Evolutionary conservation across 2,329 filamentous ascomycete genomes (phyloP).

Genomic region (Monosporascus sp.): DNA sequence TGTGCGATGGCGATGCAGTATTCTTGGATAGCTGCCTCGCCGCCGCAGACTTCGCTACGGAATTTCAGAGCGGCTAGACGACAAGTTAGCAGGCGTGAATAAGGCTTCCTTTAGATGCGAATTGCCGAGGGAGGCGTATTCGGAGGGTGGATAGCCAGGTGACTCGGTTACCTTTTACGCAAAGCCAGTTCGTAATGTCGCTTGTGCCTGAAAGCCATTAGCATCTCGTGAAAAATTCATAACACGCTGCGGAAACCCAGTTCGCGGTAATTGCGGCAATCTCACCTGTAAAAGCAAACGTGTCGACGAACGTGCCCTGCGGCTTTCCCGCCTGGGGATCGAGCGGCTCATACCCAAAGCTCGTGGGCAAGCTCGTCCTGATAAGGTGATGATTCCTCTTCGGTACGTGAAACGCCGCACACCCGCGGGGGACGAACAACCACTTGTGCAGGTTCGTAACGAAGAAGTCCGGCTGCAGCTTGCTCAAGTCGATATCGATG

Average conservation of each 20-base stretch:
- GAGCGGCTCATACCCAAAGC: conserved; percentile 50
- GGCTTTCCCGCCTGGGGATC: not conserved
- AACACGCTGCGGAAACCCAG: conserved; percentile 23
- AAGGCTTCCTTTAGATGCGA: not conserved
- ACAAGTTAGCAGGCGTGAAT: not conserved
- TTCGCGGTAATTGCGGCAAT: not conserved
- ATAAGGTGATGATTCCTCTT: conserved; percentile 55
- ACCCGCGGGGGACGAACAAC: conserved; percentile 61
- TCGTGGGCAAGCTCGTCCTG: conserved; percentile 58
- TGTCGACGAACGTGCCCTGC: conserved; percentile 20
- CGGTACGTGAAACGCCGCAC: conserved; percentile 59
- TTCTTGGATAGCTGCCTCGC: conserved; percentile 50
- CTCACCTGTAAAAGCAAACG: conserved; percentile 30
- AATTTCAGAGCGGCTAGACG: conserved; percentile 49
- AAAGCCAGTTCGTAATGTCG: conserved; percentile 55
- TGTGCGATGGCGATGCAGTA: conserved; percentile 49
- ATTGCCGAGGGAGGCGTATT: not conserved
- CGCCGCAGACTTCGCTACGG: conserved; percentile 49
- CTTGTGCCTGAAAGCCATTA: conserved; percentile 56
- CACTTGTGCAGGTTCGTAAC: conserved; percentile 65
- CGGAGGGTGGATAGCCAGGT: not conserved
- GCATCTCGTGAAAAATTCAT: conserved; percentile 37
- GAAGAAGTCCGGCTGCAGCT: conserved; percentile 61
- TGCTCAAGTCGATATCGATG: conserved; percentile 50
- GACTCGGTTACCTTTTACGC: conserved; percentile 33